Evolutionary conservation across 805 yeast species (phyloP), one percentile per base, ranked within the genome.

Genomic region (Yamadazyma paraphyllophila): DNA sequence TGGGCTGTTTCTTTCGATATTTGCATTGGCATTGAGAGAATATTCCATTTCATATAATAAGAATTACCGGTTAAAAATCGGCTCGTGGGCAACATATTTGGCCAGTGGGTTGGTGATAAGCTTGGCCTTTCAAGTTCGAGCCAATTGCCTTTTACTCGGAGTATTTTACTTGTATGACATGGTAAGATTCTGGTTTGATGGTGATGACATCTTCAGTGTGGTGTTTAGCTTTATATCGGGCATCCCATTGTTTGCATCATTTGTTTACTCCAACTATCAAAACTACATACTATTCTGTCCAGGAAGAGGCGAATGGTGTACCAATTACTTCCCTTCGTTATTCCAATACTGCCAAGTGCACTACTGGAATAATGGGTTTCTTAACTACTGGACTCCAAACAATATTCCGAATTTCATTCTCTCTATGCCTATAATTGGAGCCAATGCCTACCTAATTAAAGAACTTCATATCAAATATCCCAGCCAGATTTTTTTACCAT

Each of bases 301-400:
- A 1, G 74, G 64, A 11, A 67, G 89, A 47, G 82, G 87, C 7
- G 86, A 76, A 49, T 92, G 97, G 97, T 92, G 99, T 61, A 49
- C 66, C 11, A 52, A 67, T 4, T 47, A 51, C 3, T 42, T 86
- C 0, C 88, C 87, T 6, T 76, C 84, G 16, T 69, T 92, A 11
- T 82, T 82, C 54, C 62, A 78, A 2, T 88, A 74, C 61, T 86
- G 95, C 6, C 99, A 94, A 63, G 47, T 66, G 1, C 73, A 81
- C 51, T 90, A 92, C 62, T 94, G 99, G 99, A 78, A 82, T 54
- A 76, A 73, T 36, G 98, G 99, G 0, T 80, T 91, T 43, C 62
- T 94, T 45, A 71, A 65, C 34, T 94, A 94, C 65, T 94, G 97
- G 92, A 85, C 94, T 0, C 47, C 73, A 0, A 81, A 81, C 57